Evolutionary conservation across 73 alveolate species (phyloP).

Genomic region (Paramecium octaurelia): DNA sequence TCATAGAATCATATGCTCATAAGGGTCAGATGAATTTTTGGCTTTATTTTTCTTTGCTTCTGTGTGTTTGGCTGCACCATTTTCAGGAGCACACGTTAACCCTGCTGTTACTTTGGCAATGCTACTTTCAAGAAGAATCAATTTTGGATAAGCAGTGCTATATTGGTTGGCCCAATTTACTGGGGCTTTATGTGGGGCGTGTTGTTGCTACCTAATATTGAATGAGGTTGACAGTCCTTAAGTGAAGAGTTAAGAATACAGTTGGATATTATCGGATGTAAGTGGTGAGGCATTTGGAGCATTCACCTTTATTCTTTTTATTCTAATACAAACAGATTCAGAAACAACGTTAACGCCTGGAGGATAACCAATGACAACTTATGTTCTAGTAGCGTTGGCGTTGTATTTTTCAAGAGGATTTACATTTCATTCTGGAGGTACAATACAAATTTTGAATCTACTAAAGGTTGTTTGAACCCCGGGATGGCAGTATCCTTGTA

Average conservation of each 20-base stretch:
- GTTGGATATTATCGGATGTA: not conserved
- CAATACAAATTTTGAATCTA: not conserved
- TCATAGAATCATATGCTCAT: not conserved
- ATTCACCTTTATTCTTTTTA: conserved; percentile 4
- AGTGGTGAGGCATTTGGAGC: conserved; percentile 31
- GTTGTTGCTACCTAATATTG: not conserved
- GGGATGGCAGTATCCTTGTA: conserved; percentile 46
- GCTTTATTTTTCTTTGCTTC: conserved; percentile 46
- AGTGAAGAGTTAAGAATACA: not conserved
- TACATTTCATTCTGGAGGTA: conserved; percentile 53
- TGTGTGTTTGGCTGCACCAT: conserved; percentile 46
- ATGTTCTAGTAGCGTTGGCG: conserved; percentile 10
- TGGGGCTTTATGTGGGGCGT: conserved; percentile 39
- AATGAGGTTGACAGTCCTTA: conserved; percentile 37
- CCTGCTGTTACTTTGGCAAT: conserved; percentile 40
- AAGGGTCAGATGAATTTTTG: conserved; percentile 41
- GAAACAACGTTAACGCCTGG: conserved; percentile 5
- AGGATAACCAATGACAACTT: conserved; percentile 28
- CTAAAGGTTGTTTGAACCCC: conserved; percentile 28
- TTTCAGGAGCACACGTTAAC: conserved; percentile 42
- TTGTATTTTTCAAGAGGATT: conserved; percentile 25
- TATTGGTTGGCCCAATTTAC: conserved; percentile 42
- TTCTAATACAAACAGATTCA: not conserved
- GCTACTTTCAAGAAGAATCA: conserved; percentile 34
- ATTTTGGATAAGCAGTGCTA: conserved; percentile 31